Conservation (phyloP, 2,329 filamentous ascomycete genomes). For the Hymenoscyphus albidus region DNA sequence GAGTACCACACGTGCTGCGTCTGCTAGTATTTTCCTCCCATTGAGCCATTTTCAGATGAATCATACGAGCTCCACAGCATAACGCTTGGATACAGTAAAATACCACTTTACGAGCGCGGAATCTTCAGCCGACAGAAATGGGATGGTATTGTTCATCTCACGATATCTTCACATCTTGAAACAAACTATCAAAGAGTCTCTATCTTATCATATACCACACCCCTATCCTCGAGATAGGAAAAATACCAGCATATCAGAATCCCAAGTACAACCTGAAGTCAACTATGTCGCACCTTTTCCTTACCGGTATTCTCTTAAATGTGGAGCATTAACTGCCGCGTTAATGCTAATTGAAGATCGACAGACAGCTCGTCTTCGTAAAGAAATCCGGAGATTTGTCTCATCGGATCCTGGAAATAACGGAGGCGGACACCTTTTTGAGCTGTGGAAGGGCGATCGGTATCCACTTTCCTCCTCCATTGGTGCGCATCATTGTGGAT, state of each 20-base stretch:
- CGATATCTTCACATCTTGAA: background rate
- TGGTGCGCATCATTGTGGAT: background rate
- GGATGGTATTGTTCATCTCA: background rate
- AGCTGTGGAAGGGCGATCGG: background rate
- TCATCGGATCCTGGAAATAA: background rate
- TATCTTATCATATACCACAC: background rate
- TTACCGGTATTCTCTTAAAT: background rate
- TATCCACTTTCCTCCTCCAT: conserved; percentile 1
- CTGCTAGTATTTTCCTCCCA: background rate
- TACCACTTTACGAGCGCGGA: background rate
- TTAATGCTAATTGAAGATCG: background rate
- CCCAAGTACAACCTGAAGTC: background rate
- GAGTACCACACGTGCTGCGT: too few relatives aligned
- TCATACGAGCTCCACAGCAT: background rate
- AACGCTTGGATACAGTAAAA: background rate
- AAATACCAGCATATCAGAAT: background rate
- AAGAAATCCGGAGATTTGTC: background rate
- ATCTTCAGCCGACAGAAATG: background rate
- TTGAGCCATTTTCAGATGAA: background rate
- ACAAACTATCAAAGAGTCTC: background rate
- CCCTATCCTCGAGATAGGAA: background rate
- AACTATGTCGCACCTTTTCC: background rate
- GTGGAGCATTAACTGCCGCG: background rate
- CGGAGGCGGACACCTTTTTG: background rate
- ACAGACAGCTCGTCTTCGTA: background rate